Evolutionary conservation across 1,139 yeast species (phyloP).

Genomic region (Candida frijolesensis): DNA sequence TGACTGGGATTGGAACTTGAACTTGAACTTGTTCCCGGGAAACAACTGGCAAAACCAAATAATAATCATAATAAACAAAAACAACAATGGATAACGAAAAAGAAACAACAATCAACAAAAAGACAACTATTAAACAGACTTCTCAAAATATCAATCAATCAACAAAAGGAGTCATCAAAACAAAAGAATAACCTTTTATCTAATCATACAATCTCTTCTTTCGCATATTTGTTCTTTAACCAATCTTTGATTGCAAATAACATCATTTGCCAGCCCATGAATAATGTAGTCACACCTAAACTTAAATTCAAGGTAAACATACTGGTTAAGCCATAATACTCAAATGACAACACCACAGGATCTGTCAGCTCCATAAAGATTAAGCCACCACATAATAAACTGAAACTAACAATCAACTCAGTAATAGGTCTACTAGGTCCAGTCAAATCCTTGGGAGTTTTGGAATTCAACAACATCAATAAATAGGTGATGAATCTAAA

Average conservation of each 20-base stretch:
- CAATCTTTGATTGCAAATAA: constrained; percentile 66
- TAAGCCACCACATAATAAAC: constrained; percentile 83
- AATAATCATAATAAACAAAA: background rate
- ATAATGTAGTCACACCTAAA: constrained; percentile 72
- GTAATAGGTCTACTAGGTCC: constrained; percentile 70
- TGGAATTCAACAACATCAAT: constrained; percentile 47
- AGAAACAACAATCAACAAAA: too few species aligned
- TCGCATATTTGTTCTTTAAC: constrained; percentile 26
- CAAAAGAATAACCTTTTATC: background rate
- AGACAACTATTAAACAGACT: background rate
- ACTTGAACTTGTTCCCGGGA: background rate
- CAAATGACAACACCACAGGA: constrained; percentile 79
- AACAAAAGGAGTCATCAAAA: background rate
- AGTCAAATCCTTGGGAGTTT: constrained; percentile 32
- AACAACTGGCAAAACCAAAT: background rate
- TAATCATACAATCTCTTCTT: constrained; percentile 8
- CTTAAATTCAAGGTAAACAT: constrained; percentile 90
- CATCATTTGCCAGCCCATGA: constrained; percentile 91
- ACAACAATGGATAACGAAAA: background rate
- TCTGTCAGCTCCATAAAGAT: constrained; percentile 92
- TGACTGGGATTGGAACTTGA: background rate
- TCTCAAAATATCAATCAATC: background rate
- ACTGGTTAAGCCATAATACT: constrained; percentile 80
- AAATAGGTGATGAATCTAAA: constrained; percentile 73
- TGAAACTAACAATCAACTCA: constrained; percentile 76